phyloP scores from a whole-genome alignment of 2,329 filamentous ascomycete species.

The Epichloe hybrida region DNA sequence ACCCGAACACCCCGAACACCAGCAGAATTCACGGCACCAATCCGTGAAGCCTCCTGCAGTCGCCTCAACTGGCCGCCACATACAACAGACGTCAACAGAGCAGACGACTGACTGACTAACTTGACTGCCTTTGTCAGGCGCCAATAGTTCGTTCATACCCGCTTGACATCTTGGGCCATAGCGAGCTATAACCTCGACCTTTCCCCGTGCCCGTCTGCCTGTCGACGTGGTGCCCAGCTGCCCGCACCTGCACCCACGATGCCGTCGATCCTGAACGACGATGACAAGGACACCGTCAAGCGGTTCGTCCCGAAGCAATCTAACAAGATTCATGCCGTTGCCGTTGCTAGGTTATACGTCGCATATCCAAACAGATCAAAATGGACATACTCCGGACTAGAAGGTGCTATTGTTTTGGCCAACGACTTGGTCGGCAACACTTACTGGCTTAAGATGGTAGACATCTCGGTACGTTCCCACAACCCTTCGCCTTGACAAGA shows the following conservation, averaged over 20 bases:
- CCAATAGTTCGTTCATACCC: background rate
- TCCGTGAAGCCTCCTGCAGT: background rate
- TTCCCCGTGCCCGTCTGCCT: background rate
- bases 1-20: too few relatives aligned
- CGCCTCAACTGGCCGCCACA: background rate
- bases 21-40: too few relatives aligned
- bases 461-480: slow-evolving; percentile 58
- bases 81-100: background rate
- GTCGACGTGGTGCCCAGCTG: too few relatives aligned
- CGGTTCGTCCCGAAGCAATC: slow-evolving; percentile 82
- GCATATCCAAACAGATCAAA: slow-evolving; percentile 70
- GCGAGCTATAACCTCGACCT: background rate
- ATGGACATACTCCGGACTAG: slow-evolving; percentile 92
- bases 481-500: too few relatives aligned
- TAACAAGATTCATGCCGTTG: slow-evolving; percentile 96
- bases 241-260: slow-evolving; percentile 19
- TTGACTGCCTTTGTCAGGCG: too few relatives aligned
- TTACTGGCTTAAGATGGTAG: slow-evolving; percentile 95
- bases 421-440: slow-evolving; percentile 93
- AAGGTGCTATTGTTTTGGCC: slow-evolving; percentile 80
- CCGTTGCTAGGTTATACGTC: slow-evolving; percentile 84
- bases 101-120: background rate
- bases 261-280: slow-evolving; percentile 66
- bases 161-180: background rate
- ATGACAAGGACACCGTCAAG: slow-evolving; percentile 94